phyloP scores from a whole-genome alignment of 768 basidiomycete species.

The Lentinula aciculospora region DNA sequence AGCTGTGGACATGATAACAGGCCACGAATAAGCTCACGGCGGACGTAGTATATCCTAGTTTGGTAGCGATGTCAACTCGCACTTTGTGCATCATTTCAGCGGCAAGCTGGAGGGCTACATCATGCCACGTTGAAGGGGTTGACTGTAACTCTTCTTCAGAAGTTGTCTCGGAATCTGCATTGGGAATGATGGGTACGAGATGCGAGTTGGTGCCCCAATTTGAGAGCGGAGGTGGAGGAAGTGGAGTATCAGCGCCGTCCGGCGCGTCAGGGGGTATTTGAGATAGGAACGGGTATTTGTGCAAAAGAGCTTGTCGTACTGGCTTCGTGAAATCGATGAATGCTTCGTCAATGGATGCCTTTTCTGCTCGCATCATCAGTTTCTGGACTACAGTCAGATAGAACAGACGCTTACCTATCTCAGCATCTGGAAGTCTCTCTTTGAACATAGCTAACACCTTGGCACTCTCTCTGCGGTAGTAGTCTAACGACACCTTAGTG shows the following conservation, averaged over 20 bases:
- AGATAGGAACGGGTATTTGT: slow-evolving; percentile 72
- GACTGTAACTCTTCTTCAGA: slow-evolving; percentile 17
- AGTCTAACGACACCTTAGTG: slow-evolving; percentile 80
- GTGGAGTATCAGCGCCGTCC: slow-evolving; percentile 65
- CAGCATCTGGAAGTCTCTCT: slow-evolving; percentile 69
- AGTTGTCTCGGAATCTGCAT: slow-evolving; percentile 12
- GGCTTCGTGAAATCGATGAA: slow-evolving; percentile 88
- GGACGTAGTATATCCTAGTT: slow-evolving; percentile 90
- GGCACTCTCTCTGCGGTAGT: slow-evolving; percentile 84
- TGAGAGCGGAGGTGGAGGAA: slow-evolving; percentile 68
- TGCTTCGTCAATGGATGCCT: slow-evolving; percentile 96
- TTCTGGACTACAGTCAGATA: not conserved
- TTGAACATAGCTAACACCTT: slow-evolving; percentile 85
- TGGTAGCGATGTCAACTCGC: slow-evolving; percentile 56
- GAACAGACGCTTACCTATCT: slow-evolving; percentile 56
- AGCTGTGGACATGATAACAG: not conserved
- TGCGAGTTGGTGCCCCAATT: slow-evolving; percentile 57
- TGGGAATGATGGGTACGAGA: slow-evolving; percentile 51
- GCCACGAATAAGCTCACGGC: slow-evolving; percentile 52
- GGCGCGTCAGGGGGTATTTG: slow-evolving; percentile 64
- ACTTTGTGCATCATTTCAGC: slow-evolving; percentile 82
- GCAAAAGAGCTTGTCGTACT: slow-evolving; percentile 69
- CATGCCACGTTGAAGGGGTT: slow-evolving; percentile 68
- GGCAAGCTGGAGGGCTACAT: slow-evolving; percentile 83
- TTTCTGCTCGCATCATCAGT: slow-evolving; percentile 47